phyloP scores from a whole-genome alignment of 441 rosid species.

The Hura crepitans region DNA sequence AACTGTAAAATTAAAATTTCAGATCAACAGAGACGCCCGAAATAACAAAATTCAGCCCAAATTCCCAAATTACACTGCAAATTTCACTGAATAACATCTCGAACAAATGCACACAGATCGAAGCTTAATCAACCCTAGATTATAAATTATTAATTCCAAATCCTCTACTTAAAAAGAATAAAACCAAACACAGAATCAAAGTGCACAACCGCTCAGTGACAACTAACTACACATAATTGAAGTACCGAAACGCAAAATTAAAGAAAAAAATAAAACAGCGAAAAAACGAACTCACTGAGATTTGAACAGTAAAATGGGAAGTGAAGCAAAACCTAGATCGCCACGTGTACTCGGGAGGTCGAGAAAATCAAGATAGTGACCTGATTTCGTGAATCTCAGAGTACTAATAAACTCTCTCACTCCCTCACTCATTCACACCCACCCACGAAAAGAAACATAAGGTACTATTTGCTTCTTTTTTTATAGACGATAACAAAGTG shows the following conservation, averaged over 20 bases:
- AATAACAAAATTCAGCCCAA: slow-evolving; percentile 19
- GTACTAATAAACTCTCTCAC: slow-evolving; percentile 25
- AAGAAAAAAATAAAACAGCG: slow-evolving; percentile 15
- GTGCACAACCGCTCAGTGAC: neutral
- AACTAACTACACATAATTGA: slow-evolving; percentile 15
- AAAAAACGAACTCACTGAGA: slow-evolving; percentile 47
- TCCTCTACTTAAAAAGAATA: slow-evolving; percentile 16
- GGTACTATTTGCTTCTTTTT: slow-evolving; percentile 5
- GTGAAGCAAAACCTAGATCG: slow-evolving; percentile 50
- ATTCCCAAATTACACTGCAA: slow-evolving; percentile 23
- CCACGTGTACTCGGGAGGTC: slow-evolving; percentile 40
- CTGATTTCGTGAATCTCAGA: slow-evolving; percentile 45
- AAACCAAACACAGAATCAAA: slow-evolving; percentile 18
- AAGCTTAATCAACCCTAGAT: slow-evolving; percentile 24
- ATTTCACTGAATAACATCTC: slow-evolving; percentile 24
- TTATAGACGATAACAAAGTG: slow-evolving; percentile 14
- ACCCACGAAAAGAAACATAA: slow-evolving; percentile 7
- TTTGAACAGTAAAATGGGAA: slow-evolving; percentile 38
- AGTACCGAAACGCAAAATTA: slow-evolving; percentile 6
- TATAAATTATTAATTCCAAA: slow-evolving; percentile 27
- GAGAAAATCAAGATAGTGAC: slow-evolving; percentile 48
- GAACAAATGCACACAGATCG: slow-evolving; percentile 42
- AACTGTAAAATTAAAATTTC: slow-evolving; percentile 26
- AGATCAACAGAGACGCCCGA: slow-evolving; percentile 13
- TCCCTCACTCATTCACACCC: slow-evolving; percentile 15